A percentile compares a stretch with the other conserved stretches of the same genome.
Evolutionary conservation across 2,329 filamentous ascomycete genomes (phyloP).

Genomic region (Lasiodiplodia gonubiensis): DNA sequence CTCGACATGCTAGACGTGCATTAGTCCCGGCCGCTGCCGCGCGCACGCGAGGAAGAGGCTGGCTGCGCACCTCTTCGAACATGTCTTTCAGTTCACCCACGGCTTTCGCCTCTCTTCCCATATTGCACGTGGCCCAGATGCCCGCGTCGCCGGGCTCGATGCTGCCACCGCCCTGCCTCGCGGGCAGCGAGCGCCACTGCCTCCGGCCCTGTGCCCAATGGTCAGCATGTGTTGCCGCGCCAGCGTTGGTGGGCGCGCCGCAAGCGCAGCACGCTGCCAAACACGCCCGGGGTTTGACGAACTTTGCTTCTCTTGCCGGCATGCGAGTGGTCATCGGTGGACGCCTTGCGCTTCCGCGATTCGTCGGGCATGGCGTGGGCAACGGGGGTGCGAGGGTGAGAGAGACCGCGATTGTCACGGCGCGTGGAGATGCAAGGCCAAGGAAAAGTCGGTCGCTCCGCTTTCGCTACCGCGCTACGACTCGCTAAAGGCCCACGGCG

Average conservation of each 20-base stretch:
- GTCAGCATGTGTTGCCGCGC: neutral
- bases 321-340: slow-evolving; percentile 16
- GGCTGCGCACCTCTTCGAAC: slow-evolving; percentile 65
- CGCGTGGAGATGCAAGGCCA: neutral
- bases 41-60: slow-evolving; percentile 1
- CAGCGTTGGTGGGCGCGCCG: neutral
- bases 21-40: slow-evolving; percentile 7
- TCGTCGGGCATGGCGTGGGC: slow-evolving; percentile 27
- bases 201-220: slow-evolving; percentile 17
- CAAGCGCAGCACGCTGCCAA: neutral
- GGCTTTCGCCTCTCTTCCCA: slow-evolving; percentile 73
- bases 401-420: neutral
- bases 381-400: slow-evolving; percentile 1
- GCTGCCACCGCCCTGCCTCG: slow-evolving; percentile 23
- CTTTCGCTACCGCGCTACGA: neutral
- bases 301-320: slow-evolving; percentile 30
- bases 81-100: slow-evolving; percentile 69
- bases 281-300: slow-evolving; percentile 1
- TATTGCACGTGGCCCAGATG: slow-evolving; percentile 79
- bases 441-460: slow-evolving; percentile 10
- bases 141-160: slow-evolving; percentile 74
- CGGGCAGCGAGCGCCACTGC: slow-evolving; percentile 23
- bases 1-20: slow-evolving; percentile 66
- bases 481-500: slow-evolving; percentile 9
- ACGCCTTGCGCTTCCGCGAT: slow-evolving; percentile 31